Percentiles rank a stretch among this genome's conserved stretches.
These are phyloP conservation scores for Phialophora expanda DNA, from an alignment of 2,329 filamentous ascomycete species.

Conservation along the genomic window DNA sequence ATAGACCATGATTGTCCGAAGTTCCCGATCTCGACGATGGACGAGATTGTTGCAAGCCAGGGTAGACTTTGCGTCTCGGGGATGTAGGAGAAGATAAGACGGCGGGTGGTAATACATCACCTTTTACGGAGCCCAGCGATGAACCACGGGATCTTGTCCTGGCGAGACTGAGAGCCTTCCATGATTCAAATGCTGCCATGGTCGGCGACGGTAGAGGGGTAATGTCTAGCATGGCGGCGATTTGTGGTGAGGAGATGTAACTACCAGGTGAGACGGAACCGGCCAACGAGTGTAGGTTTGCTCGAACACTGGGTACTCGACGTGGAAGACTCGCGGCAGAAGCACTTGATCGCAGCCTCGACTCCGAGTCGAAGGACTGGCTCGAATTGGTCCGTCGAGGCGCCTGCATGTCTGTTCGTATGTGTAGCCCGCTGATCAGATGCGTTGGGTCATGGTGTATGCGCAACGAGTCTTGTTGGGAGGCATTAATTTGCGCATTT, in stretches of 20 bases:
- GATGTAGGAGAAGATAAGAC: constrained; percentile 36
- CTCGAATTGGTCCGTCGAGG: constrained; percentile 30
- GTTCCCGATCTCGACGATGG: constrained; percentile 26
- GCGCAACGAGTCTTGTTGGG: constrained; percentile 7
- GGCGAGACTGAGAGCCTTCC: constrained; percentile 60
- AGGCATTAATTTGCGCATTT: constrained; percentile 27
- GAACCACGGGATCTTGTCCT: constrained; percentile 52
- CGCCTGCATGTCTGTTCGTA: constrained; percentile 35
- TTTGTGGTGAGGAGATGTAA: constrained; percentile 72
- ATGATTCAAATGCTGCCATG: constrained; percentile 70
- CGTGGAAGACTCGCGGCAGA: constrained; percentile 52
- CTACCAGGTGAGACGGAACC: constrained; percentile 65
- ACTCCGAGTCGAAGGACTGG: constrained; percentile 41
- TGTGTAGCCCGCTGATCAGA: constrained; percentile 37
- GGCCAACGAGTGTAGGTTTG: constrained; percentile 48
- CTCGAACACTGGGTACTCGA: constrained; percentile 53
- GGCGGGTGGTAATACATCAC: constrained; percentile 26
- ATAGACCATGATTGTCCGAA: constrained; percentile 34
- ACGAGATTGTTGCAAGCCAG: constrained; percentile 43
- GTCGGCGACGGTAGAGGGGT: constrained; percentile 80
- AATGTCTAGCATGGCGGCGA: constrained; percentile 76
- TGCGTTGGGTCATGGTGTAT: constrained; percentile 31
- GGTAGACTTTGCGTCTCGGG: constrained; percentile 49
- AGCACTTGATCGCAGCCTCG: constrained; percentile 47
- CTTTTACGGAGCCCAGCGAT: constrained; percentile 48